Evolutionary conservation across 75 land plant genomes (phyloP).

Genomic region (Pinus albicaulis): DNA sequence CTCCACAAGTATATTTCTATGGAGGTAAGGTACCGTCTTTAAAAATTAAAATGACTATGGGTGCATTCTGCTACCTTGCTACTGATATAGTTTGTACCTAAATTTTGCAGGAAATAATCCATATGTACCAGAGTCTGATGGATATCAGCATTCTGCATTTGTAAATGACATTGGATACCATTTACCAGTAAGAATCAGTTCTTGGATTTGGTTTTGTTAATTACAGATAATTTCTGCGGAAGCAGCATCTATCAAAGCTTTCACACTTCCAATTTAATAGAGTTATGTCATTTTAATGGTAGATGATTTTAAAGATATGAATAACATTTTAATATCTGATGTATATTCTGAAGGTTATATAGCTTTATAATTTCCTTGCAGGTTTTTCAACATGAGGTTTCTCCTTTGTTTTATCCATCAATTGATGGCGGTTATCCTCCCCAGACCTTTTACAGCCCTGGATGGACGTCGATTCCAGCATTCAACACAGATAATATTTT

Average conservation of each 20-base stretch:
- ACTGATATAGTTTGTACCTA: not conserved
- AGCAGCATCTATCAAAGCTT: not conserved
- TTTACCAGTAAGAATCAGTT: not conserved
- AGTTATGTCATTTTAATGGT: not conserved
- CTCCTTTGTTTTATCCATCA: not conserved
- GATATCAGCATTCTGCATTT: not conserved
- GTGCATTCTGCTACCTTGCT: not conserved
- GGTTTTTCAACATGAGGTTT: conserved; percentile 4
- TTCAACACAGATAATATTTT: not conserved
- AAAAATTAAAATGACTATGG: not conserved
- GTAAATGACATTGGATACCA: not conserved
- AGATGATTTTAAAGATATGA: not conserved
- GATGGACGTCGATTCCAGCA: not conserved
- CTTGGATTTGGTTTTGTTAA: not conserved
- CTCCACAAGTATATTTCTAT: conserved; percentile 7
- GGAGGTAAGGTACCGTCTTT: not conserved
- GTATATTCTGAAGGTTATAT: not conserved
- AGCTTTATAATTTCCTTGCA: not conserved
- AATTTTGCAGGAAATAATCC: not conserved
- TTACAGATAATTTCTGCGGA: not conserved
- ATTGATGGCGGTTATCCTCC: not conserved
- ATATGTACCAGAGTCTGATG: not conserved
- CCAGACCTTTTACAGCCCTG: conserved; percentile 8
- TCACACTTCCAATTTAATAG: not conserved
- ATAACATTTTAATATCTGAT: not conserved